Evolutionary conservation across 306 rosid species (phyloP).

Genomic region (Morella rubra): DNA sequence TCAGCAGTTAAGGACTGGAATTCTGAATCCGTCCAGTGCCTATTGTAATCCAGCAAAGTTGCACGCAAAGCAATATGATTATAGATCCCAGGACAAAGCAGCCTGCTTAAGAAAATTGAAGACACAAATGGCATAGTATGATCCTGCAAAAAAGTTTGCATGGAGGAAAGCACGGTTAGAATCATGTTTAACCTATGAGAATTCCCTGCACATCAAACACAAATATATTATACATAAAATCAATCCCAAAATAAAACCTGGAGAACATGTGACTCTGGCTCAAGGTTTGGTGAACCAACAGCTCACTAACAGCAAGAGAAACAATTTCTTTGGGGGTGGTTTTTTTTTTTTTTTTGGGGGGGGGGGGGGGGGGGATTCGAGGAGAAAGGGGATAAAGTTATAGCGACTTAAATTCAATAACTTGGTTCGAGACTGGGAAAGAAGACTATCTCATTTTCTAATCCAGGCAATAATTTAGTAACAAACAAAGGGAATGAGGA

Average conservation of each 20-base stretch:
- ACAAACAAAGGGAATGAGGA: background rate
- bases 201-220: constrained; percentile 20
- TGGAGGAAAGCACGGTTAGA: constrained; percentile 25
- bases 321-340: background rate
- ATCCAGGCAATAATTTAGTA: background rate
- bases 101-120: constrained; percentile 74
- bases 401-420: background rate
- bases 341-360: too few relatives aligned
- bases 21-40: constrained; percentile 80
- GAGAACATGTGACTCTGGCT: background rate
- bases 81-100: constrained; percentile 85
- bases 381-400: background rate
- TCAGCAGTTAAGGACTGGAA: constrained; percentile 72
- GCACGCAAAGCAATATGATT: constrained; percentile 70
- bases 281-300: too few relatives aligned
- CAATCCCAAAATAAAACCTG: background rate
- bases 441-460: background rate
- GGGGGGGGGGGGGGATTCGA: background rate
- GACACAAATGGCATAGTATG: constrained; percentile 65
- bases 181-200: constrained; percentile 25
- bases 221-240: constrained; percentile 1
- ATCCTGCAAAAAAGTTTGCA: constrained; percentile 58
- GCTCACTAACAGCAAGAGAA: too few relatives aligned
- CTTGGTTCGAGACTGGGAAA: background rate
- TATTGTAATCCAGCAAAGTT: constrained; percentile 71